Percentiles rank a stretch among this genome's conserved stretches.
Conservation (phyloP, 768 basidiomycete species). For the Dendrothele bispora region DNA sequence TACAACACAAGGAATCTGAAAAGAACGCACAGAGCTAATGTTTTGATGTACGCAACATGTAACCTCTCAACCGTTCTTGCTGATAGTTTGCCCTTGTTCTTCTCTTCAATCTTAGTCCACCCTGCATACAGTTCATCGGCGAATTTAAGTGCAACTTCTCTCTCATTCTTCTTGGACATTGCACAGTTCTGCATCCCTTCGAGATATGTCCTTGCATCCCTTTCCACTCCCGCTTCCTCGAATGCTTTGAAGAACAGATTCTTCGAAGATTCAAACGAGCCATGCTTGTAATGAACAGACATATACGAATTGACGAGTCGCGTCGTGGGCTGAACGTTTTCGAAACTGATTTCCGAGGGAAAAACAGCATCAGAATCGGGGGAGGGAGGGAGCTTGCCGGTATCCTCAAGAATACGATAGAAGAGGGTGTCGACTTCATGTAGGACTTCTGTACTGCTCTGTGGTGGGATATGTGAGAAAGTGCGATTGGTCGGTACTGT, state of each 20-base stretch:
- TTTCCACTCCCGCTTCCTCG: constrained; percentile 35
- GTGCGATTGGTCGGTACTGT: constrained; percentile 19
- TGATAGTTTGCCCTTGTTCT: constrained; percentile 27
- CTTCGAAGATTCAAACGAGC: constrained; percentile 45
- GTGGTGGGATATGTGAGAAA: constrained; percentile 65
- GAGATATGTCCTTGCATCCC: constrained; percentile 58
- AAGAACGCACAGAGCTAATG: constrained; percentile 56
- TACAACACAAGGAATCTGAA: background rate
- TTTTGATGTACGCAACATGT: constrained; percentile 67
- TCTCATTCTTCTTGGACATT: constrained; percentile 41
- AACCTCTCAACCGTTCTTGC: constrained; percentile 63
- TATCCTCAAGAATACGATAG: constrained; percentile 53
- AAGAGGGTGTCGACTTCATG: constrained; percentile 70
- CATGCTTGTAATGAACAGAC: constrained; percentile 65
- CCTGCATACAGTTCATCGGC: constrained; percentile 65
- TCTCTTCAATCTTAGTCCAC: constrained; percentile 54
- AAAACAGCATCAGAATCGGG: constrained; percentile 6
- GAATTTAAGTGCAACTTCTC: constrained; percentile 47
- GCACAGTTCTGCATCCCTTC: constrained; percentile 71
- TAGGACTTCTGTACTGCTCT: constrained; percentile 70
- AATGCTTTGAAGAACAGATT: constrained; percentile 55
- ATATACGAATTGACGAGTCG: constrained; percentile 80
- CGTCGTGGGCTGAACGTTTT: constrained; percentile 54
- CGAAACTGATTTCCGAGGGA: constrained; percentile 44
- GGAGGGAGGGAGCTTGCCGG: constrained; percentile 9